A percentile compares a stretch with the other conserved stretches of the same genome.
These are phyloP conservation scores for Colletotrichum sp. DNA, from an alignment of 2,329 filamentous ascomycete species.

Conservation along the genomic window DNA sequence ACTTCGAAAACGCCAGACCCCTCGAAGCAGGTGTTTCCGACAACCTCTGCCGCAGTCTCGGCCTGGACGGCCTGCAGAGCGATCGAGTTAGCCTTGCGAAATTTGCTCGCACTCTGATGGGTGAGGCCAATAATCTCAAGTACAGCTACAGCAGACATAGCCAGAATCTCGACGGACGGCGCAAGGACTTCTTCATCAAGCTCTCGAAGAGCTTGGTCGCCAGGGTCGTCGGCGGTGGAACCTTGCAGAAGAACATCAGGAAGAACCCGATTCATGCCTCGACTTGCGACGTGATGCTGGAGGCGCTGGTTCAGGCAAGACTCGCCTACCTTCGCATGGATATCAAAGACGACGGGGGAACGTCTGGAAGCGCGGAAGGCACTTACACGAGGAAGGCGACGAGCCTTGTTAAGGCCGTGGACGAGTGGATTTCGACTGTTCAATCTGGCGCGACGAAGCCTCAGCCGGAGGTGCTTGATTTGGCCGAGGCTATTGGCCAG, in stretches of 20 bases:
- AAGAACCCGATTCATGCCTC: not conserved
- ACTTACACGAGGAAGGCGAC: not conserved
- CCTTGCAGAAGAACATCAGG: not conserved
- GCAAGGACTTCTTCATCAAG: not conserved
- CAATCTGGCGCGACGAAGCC: not conserved
- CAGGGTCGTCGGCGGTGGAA: not conserved
- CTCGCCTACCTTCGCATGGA: not conserved
- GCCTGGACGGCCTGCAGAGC: not conserved
- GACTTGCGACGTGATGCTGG: not conserved
- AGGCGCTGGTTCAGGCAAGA: not conserved
- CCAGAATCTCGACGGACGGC: not conserved
- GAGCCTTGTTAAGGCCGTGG: not conserved
- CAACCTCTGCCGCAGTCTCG: not conserved
- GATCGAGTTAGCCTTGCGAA: fast-evolving
- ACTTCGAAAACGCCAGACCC: not conserved
- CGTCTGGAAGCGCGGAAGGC: not conserved
- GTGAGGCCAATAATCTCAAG: not conserved
- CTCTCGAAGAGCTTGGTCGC: not conserved
- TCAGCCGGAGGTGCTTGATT: not conserved
- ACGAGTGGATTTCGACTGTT: not conserved
- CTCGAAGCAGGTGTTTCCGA: not conserved
- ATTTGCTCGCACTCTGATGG: not conserved
- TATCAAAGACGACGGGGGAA: not conserved
- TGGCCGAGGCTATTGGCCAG: not conserved
- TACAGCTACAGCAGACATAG: not conserved